Evolutionary conservation across 225 moss, liverwort and hornwort species (phyloP).

Genomic region (Bryoerythrophyllum caledonicum): DNA sequence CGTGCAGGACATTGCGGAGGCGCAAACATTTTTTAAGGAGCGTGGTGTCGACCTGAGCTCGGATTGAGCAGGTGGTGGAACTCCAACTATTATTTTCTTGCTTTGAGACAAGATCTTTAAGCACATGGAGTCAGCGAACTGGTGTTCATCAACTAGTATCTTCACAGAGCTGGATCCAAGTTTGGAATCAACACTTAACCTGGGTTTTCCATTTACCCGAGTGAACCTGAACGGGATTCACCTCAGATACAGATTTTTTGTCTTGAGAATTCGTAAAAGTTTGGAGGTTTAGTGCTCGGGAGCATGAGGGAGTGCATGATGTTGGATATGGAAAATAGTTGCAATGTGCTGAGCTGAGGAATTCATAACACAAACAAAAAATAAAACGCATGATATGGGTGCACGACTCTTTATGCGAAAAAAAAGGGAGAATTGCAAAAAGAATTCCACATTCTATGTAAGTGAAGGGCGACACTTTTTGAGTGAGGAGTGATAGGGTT

Average conservation of each 20-base stretch:
- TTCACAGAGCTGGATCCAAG: not conserved
- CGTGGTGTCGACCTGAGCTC: conserved; percentile 57
- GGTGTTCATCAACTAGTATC: conserved; percentile 6
- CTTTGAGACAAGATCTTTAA: not conserved
- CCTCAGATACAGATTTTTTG: not conserved
- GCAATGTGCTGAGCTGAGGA: not conserved
- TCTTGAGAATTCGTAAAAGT: not conserved
- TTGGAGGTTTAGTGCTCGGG: not conserved
- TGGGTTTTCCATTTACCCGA: not conserved
- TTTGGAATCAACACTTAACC: not conserved
- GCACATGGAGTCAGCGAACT: not conserved
- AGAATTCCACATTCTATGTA: too few species aligned
- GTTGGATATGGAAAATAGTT: not conserved
- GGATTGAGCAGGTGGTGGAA: conserved; percentile 18
- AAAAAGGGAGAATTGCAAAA: too few species aligned
- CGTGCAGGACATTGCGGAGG: conserved; percentile 84
- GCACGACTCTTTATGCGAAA: too few species aligned
- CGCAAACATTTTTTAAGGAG: conserved; percentile 58
- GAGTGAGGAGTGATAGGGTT: too few species aligned
- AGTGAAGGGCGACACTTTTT: too few species aligned
- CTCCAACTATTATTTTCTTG: not conserved
- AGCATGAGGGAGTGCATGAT: not conserved
- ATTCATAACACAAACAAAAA: not conserved
- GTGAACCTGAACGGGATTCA: not conserved
- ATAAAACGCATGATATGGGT: too few species aligned